A percentile compares a stretch with the other conserved stretches of the same genome.
phyloP scores from a whole-genome alignment of 2,329 filamentous ascomycete species.

The Rutstroemia sp. region DNA sequence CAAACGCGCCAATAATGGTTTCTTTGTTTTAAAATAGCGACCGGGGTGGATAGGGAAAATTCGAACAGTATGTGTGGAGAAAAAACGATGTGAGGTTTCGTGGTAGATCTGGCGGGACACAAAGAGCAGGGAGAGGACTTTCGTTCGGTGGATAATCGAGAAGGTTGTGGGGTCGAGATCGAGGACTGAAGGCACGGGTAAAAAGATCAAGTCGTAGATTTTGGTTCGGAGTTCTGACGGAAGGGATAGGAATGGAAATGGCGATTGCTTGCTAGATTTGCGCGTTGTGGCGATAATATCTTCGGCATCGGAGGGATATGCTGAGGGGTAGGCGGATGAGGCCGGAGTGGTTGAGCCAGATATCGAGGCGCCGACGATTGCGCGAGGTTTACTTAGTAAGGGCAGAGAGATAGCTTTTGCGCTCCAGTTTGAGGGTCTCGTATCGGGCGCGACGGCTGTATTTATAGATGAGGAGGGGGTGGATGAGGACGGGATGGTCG shows the following conservation, averaged over 20 bases:
- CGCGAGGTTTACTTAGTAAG: background rate
- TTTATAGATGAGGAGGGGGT: too few relatives aligned
- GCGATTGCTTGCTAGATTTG: slow-evolving; percentile 17
- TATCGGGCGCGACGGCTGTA: too few relatives aligned
- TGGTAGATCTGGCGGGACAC: slow-evolving; percentile 52
- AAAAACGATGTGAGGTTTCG: slow-evolving; percentile 61
- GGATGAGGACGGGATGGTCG: too few relatives aligned
- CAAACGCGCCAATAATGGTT: slow-evolving; percentile 61
- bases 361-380: background rate
- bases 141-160: slow-evolving; percentile 49
- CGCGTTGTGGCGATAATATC: slow-evolving; percentile 11
- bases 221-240: slow-evolving; percentile 63
- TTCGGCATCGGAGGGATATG: slow-evolving; percentile 26
- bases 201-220: slow-evolving; percentile 59
- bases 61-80: slow-evolving; percentile 53
- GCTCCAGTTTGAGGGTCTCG: background rate
- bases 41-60: slow-evolving; percentile 60
- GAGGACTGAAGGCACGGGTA: slow-evolving; percentile 44
- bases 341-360: slow-evolving; percentile 12
- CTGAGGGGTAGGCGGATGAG: slow-evolving; percentile 18
- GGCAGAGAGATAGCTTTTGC: background rate
- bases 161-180: slow-evolving; percentile 63
- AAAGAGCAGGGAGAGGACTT: slow-evolving; percentile 49
- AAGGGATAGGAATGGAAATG: slow-evolving; percentile 60
- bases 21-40: slow-evolving; percentile 65